Evolutionary conservation across 108 stramenopile genomes (phyloP).

Genomic region (Nitzschia sp.): DNA sequence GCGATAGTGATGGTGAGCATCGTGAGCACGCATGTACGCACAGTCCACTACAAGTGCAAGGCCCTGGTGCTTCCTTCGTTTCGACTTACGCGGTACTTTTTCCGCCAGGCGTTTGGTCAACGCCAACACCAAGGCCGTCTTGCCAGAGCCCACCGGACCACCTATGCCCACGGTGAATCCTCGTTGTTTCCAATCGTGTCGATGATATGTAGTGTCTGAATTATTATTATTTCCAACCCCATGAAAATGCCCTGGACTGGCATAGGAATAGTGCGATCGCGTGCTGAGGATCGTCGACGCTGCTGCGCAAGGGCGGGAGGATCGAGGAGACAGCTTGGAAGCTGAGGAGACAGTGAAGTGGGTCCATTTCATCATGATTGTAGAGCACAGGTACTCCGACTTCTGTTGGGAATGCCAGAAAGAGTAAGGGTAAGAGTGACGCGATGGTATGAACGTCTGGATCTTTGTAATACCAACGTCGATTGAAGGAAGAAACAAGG

Average conservation of each 20-base stretch:
- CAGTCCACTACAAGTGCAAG: not conserved
- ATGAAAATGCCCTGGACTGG: slow-evolving; percentile 30
- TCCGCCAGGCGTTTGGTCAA: slow-evolving; percentile 66
- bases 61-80: no score
- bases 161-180: slow-evolving; percentile 94
- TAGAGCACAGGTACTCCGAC: no score
- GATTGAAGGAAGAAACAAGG: no score
- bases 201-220: slow-evolving; percentile 11
- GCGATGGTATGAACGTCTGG: no score
- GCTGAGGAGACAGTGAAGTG: not conserved
- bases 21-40: no score
- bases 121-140: slow-evolving; percentile 84
- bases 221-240: not conserved
- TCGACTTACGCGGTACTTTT: slow-evolving; percentile 16
- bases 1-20: not conserved
- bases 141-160: slow-evolving; percentile 90
- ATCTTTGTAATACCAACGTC: no score
- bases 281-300: not conserved
- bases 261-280: slow-evolving; percentile 41
- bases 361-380: not conserved
- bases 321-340: not conserved
- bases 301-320: not conserved
- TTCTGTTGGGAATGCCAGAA: no score
- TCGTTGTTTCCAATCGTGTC: slow-evolving; percentile 46
- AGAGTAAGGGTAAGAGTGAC: no score